phyloP scores from a whole-genome alignment of 352 stramenopile genomes.

The Phytophthora syringae region DNA sequence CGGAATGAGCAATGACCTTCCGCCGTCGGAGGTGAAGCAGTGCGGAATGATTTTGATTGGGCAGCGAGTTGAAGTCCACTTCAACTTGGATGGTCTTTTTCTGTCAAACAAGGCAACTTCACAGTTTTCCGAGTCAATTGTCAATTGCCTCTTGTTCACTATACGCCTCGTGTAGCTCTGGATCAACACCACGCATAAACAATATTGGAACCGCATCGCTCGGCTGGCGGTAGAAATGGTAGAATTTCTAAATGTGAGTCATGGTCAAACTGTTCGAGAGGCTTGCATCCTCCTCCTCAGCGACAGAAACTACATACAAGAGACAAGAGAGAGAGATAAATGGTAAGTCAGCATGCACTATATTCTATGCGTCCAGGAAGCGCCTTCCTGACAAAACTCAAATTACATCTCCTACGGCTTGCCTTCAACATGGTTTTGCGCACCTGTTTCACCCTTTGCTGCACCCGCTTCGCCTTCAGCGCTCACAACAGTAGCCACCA shows the following conservation, averaged over 20 bases:
- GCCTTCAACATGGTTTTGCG: slow-evolving; percentile 14
- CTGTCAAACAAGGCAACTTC: too few species aligned
- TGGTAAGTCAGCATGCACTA: slow-evolving; percentile 19
- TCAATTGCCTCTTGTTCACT: too few species aligned
- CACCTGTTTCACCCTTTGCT: slow-evolving; percentile 1
- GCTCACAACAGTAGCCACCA: neutral
- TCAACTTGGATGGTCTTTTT: too few species aligned
- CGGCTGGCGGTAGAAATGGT: too few species aligned
- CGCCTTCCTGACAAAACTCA: slow-evolving; percentile 11
- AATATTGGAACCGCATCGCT: too few species aligned
- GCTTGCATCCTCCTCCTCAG: neutral
- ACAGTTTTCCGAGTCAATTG: too few species aligned
- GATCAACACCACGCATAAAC: too few species aligned
- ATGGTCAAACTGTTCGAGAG: neutral
- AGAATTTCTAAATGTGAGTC: neutral
- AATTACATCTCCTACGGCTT: slow-evolving; percentile 29
- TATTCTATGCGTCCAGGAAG: slow-evolving; percentile 20
- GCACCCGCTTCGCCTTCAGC: neutral
- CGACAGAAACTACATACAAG: neutral
- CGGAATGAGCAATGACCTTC: too few species aligned
- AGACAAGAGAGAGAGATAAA: neutral
- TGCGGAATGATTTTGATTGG: neutral
- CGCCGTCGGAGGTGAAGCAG: too few species aligned
- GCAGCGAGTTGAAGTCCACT: too few species aligned
- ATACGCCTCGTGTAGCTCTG: too few species aligned